These are phyloP conservation scores for Neospermospora avenae DNA, from an alignment of 2,329 filamentous ascomycete species.

Conservation along the genomic window DNA sequence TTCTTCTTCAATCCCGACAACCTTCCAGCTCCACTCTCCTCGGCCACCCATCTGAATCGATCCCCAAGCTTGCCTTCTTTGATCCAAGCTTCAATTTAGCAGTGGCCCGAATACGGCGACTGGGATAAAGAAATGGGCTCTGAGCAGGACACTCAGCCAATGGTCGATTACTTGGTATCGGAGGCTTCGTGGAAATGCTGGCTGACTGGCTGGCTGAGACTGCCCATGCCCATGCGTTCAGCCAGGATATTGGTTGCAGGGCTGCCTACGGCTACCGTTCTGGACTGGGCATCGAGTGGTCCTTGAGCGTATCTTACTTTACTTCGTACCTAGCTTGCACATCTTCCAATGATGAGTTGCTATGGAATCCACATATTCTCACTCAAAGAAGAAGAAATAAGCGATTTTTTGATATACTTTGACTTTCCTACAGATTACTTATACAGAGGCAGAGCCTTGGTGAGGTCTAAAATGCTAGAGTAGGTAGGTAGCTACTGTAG, in stretches of 20 bases:
- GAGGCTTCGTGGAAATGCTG: not conserved
- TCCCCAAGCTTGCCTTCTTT: not conserved
- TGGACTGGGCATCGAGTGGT: not conserved
- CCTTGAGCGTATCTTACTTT: not conserved
- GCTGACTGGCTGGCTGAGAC: not conserved
- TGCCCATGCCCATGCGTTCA: too few species aligned
- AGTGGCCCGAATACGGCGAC: not conserved
- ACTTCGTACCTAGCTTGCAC: not conserved
- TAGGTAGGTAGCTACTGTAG: too few species aligned
- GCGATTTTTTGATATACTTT: not conserved
- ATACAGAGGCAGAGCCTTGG: too few species aligned
- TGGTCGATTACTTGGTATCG: not conserved
- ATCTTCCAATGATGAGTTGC: not conserved
- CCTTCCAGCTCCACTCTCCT: not conserved
- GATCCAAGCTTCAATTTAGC: not conserved
- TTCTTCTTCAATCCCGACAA: too few species aligned
- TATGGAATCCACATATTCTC: not conserved
- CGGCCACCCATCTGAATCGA: not conserved
- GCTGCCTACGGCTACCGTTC: not conserved
- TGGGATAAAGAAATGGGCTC: not conserved
- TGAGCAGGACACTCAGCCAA: not conserved
- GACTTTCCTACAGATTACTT: too few species aligned
- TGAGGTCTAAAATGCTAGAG: too few species aligned
- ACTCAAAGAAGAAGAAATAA: constrained; percentile 2
- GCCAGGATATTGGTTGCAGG: too few species aligned